These are phyloP conservation scores for Chrysanthemum seticuspe DNA, from an alignment of 129 eudicot species.

Conservation along the genomic window DNA sequence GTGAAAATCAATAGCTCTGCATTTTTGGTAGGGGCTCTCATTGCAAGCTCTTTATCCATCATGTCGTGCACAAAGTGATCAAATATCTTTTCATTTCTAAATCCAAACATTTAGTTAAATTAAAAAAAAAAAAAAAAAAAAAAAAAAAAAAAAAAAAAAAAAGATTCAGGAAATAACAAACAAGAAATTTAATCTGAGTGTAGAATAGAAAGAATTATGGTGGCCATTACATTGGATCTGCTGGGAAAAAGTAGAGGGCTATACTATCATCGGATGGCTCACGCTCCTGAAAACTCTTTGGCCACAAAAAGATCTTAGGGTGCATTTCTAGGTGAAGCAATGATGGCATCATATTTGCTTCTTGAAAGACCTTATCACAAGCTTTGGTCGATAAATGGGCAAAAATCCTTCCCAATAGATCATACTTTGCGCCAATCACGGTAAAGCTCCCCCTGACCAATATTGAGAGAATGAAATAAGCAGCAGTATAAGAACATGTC, in stretches of 20 bases:
- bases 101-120: not conserved
- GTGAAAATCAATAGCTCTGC: slow-evolving; percentile 68
- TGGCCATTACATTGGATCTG: slow-evolving; percentile 30
- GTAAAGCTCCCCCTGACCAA: slow-evolving; percentile 47
- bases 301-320: slow-evolving; percentile 47
- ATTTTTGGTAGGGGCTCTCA: slow-evolving; percentile 40
- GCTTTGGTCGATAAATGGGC: slow-evolving; percentile 57
- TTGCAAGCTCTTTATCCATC: slow-evolving; percentile 47
- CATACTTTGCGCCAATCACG: slow-evolving; percentile 22
- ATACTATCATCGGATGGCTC: slow-evolving; percentile 45
- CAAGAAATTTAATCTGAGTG: not conserved
- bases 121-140: no score
- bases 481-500: not conserved
- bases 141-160: no score
- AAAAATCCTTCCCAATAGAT: slow-evolving; percentile 34
- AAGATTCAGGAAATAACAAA: not conserved
- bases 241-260: slow-evolving; percentile 55
- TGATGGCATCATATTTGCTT: slow-evolving; percentile 41
- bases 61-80: slow-evolving; percentile 47
- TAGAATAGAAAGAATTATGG: not conserved
- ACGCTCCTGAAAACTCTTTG: slow-evolving; percentile 39
- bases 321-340: slow-evolving; percentile 43
- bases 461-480: not conserved
- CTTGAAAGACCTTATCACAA: slow-evolving; percentile 40
- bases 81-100: slow-evolving; percentile 36